Base-by-base conservation (phyloP, 306 rosid genomes). In the Canavalia gladiata region DNA sequence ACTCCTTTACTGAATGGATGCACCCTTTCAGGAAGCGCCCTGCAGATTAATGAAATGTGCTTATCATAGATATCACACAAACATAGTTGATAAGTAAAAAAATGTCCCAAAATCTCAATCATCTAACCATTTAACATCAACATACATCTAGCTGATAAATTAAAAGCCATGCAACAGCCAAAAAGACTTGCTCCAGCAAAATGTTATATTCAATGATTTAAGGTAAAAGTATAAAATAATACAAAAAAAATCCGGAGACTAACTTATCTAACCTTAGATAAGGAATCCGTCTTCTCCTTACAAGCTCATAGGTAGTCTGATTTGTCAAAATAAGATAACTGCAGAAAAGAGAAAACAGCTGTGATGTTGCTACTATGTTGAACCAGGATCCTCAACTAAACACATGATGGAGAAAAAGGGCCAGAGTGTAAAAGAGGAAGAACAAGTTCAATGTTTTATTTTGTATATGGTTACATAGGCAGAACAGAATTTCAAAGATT, bases 291-390 rank as follows among this genome's bases (percentile, higher is more conserved):
- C 98, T 96, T 65, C 99, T 95, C 86, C 97, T 92, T 79, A 96
- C 94, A 11, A 96, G 96, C 83, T 96, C 99, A 62, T 86, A 94
- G 18, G 98, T 96, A 13, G 97, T 96, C 86, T 96, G 98, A 81
- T 96, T 96, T 49, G 98, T 96, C 86, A 96, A 68, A 83, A 92
- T 87, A 67, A 94, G 97, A 83, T 90, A 96, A 77, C 99, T 96
- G 95, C 91, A 86, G 25, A 63, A 80, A 87, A 72, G 75, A 46
- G 29, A 83, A 73, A 71, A 30, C 65, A 79, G 35, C 60, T 49
- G 71, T n/a, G 12, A 78, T 52, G 39, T 50, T 43, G 51, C 66
- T 57, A 58, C 31, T 35, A 41, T 42, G 71, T 35, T 50, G 30
- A 54, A 73, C 60, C 51, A 58, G 42, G 67, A 80, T 68, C 57